Percentiles rank a stretch among this genome's conserved stretches.
Evolutionary conservation across 2,329 filamentous ascomycete genomes (phyloP).

Genomic region (Diplodia intermedia): DNA sequence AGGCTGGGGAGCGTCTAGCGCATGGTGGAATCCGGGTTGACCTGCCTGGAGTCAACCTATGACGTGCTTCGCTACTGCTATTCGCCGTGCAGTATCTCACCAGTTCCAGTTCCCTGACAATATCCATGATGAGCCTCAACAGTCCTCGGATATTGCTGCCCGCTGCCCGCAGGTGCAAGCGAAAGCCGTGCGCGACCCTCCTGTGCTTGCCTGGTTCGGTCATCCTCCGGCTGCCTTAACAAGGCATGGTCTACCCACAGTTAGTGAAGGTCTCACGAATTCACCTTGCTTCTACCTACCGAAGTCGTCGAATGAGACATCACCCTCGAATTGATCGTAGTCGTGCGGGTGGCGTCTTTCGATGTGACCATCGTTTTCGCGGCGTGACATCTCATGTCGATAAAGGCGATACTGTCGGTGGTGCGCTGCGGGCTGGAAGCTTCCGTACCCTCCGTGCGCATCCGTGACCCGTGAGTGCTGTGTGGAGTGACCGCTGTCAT

Average conservation of each 20-base stretch:
- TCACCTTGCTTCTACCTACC: neutral
- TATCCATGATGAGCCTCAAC: neutral
- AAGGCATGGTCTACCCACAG: constrained; percentile 45
- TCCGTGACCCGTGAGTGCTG: neutral
- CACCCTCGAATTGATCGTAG: neutral
- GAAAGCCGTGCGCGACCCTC: constrained; percentile 49
- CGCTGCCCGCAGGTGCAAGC: constrained; percentile 38
- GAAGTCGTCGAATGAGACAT: constrained; percentile 19
- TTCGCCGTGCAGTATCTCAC: neutral
- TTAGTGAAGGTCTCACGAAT: neutral
- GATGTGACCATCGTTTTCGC: neutral
- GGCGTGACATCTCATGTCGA: neutral
- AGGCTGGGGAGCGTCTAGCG: constrained; percentile 11
- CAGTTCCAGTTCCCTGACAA: neutral
- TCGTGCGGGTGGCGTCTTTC: neutral
- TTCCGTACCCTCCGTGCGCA: neutral
- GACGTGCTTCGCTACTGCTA: neutral
- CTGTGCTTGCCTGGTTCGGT: constrained; percentile 46
- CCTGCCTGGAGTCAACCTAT: neutral
- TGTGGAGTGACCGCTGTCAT: neutral
- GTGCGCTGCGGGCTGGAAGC: too few species aligned
- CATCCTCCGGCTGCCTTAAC: constrained; percentile 42
- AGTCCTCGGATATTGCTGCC: neutral
- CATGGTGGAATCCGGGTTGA: neutral
- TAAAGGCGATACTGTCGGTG: neutral